Evolutionary conservation across 768 basidiomycete species (phyloP).

Genomic region (Ramaria sp.): DNA sequence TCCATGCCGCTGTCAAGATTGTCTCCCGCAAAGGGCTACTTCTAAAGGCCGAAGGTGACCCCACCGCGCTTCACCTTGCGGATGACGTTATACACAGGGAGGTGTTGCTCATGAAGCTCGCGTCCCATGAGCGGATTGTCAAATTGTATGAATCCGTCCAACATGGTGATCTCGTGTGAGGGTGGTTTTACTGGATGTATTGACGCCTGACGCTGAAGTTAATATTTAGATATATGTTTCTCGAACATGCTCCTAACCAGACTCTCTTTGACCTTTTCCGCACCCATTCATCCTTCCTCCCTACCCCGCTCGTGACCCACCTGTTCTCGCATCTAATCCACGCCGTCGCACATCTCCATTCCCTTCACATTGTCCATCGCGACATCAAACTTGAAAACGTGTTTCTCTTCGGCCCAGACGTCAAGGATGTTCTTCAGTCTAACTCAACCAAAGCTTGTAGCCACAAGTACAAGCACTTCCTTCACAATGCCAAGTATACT

Average conservation of each 20-base stretch:
- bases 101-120: not conserved
- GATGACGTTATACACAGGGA: not conserved
- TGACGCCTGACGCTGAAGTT: too few relatives aligned
- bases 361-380: constrained; percentile 89
- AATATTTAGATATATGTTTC: not conserved
- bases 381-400: constrained; percentile 99
- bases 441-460: not conserved
- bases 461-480: not conserved
- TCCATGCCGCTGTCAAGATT: not conserved
- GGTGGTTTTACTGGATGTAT: not conserved
- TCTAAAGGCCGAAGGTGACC: not conserved
- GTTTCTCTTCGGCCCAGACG: constrained; percentile 24
- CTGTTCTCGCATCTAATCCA: constrained; percentile 97
- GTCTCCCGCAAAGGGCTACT: not conserved
- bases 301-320: constrained; percentile 17
- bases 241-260: not conserved
- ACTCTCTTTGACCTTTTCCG: not conserved
- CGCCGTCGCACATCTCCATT: constrained; percentile 96
- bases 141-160: not conserved
- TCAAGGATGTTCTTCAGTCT: not conserved
- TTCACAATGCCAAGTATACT: not conserved
- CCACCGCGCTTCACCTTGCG: not conserved
- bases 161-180: not conserved
- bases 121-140: not conserved
- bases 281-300: not conserved